These are phyloP conservation scores for Teunomyces aglyptinius DNA, from an alignment of 805 yeast genomes.

Conservation along the genomic window DNA sequence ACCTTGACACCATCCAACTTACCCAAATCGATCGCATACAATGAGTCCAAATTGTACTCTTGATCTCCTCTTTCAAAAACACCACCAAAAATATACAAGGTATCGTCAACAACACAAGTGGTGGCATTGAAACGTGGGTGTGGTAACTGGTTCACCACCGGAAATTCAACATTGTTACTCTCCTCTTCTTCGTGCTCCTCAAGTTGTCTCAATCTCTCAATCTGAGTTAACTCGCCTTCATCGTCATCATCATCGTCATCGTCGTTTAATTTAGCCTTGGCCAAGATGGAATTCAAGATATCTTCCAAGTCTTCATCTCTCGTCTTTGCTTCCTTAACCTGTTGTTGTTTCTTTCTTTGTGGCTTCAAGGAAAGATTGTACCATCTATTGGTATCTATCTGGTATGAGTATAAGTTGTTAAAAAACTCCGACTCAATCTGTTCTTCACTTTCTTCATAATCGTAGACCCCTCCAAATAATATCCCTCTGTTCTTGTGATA, in stretches of 20 bases:
- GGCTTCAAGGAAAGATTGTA: conserved; percentile 65
- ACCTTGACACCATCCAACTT: conserved; percentile 85
- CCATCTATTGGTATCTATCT: conserved; percentile 88
- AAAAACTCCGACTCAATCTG: conserved; percentile 79
- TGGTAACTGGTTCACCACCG: conserved; percentile 63
- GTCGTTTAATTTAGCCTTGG: conserved; percentile 68
- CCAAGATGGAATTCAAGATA: conserved; percentile 68
- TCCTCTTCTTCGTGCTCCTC: conserved; percentile 42
- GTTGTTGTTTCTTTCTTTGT: conserved; percentile 46
- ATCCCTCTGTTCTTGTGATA: conserved; percentile 89
- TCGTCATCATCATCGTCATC: conserved; percentile 54
- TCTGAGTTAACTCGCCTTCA: conserved; percentile 33
- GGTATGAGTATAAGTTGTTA: conserved; percentile 78
- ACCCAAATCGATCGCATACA: conserved; percentile 82
- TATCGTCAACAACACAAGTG: conserved; percentile 81
- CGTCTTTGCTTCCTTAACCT: conserved; percentile 42
- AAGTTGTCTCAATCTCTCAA: conserved; percentile 32
- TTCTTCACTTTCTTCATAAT: conserved; percentile 94
- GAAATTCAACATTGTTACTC: conserved; percentile 46
- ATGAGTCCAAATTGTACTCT: conserved; percentile 79
- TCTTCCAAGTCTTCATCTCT: conserved; percentile 83
- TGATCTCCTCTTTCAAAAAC: conserved; percentile 85
- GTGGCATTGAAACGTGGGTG: conserved; percentile 88
- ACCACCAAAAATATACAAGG: conserved; percentile 84
- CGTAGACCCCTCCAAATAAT: conserved; percentile 93